These are phyloP conservation scores for Myxozyma kluyveri DNA, from an alignment of 805 yeast genomes.

Conservation along the genomic window DNA sequence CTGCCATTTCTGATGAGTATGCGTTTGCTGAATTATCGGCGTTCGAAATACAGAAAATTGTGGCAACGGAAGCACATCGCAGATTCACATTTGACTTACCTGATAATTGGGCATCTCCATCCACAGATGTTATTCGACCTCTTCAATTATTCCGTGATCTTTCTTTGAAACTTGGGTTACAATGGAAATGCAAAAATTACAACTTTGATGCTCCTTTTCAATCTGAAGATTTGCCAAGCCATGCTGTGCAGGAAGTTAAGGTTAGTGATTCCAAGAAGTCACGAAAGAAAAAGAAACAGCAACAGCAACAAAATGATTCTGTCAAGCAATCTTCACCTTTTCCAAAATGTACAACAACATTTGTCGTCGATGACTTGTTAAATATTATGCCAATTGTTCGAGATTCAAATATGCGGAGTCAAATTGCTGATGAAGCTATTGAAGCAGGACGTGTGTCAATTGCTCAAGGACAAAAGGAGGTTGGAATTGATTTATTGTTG, in stretches of 20 bases:
- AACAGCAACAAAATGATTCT: not conserved
- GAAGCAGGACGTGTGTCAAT: constrained; percentile 40
- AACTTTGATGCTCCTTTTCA: constrained; percentile 43
- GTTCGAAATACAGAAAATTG: constrained; percentile 43
- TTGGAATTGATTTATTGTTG: constrained; percentile 60
- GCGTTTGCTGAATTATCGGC: constrained; percentile 50
- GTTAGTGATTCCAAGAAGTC: constrained; percentile 2
- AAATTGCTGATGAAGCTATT: constrained; percentile 66
- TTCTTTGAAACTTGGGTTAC: constrained; percentile 79
- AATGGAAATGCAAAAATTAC: constrained; percentile 61
- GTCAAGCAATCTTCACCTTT: constrained; percentile 6
- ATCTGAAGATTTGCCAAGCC: constrained; percentile 30
- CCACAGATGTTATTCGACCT: constrained; percentile 37
- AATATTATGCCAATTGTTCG: constrained; percentile 74
- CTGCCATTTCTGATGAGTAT: constrained; percentile 39
- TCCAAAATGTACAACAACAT: constrained; percentile 44
- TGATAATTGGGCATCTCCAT: constrained; percentile 47
- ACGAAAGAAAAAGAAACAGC: constrained; percentile 8
- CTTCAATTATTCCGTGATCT: constrained; percentile 63
- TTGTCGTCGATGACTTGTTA: constrained; percentile 62
- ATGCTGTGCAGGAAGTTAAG: constrained; percentile 8
- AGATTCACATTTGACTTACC: constrained; percentile 66
- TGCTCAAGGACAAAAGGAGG: constrained; percentile 39
- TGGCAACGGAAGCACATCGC: constrained; percentile 52
- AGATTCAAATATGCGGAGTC: constrained; percentile 54